Base-by-base conservation (phyloP, 108 stramenopile genomes). In the Conticribra guillardii region DNA sequence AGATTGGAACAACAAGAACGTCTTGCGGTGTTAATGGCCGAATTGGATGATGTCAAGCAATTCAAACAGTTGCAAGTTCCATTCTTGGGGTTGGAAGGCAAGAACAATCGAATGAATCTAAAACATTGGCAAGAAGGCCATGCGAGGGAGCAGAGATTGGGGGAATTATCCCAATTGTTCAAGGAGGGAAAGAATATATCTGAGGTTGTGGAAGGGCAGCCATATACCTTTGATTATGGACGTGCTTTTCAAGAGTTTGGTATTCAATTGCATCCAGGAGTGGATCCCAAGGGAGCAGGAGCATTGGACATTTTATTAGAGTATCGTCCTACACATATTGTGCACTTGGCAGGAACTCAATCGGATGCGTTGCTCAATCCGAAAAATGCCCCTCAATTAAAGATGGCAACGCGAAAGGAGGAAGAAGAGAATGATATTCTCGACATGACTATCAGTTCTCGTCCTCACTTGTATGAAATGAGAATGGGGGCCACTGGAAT, bases 241-340 rank as follows among this genome's bases (percentile, higher is more conserved):
- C 24, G 21, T 37, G 64, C 74, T 0, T 67, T 45, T 29, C 9
- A 51, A 54, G 55, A 63, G 24, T 76, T 45, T 47, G 75, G 75
- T 32, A 76, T 76, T 31, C 67, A 49, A 23, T 33, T 47, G 15
- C 67, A 50, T 48, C 75, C 75, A 4, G 75, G 75, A 49, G 61
- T 54, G 27, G 22, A 60, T 49, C 32, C 17, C 28, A n/a, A 60
- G 4, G 75, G 75, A 27, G 59, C 59, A 8, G 76, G 76, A 16
- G 63, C 71, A 5, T 51, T 83, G 8, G 50, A 78, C 14, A 29
- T 74, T 31, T 8, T 83, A 8, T 30, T 59, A 11, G 58, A 73
- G 15, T 81, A 80, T 69, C 60, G 80, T 51, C 89, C 91, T 4
- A 90, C 91, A 0, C 92, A 93, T 65, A 72, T 93, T 52, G 88